Percentiles rank a stretch among this genome's conserved stretches.
These are phyloP conservation scores for Pinus taeda DNA, from an alignment of 75 land plant species.

Conservation along the genomic window DNA sequence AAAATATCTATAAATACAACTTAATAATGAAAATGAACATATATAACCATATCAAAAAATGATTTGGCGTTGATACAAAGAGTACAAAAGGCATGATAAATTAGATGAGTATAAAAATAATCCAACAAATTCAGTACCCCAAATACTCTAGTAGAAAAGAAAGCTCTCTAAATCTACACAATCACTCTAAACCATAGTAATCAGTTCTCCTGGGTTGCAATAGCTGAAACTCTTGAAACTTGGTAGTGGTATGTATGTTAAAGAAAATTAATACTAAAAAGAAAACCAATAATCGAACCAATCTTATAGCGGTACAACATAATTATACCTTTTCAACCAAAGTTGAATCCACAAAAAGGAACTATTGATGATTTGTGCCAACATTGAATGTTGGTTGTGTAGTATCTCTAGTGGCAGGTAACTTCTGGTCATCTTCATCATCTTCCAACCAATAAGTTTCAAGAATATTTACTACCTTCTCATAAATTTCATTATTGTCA, in stretches of 20 bases:
- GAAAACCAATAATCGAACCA: background rate
- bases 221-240: background rate
- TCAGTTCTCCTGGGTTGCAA: background rate
- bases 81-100: too few relatives aligned
- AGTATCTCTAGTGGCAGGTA: constrained; percentile 25
- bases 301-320: background rate
- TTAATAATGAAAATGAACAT: too few relatives aligned
- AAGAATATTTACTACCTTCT: constrained; percentile 76
- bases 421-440: constrained; percentile 52
- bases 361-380: constrained; percentile 17
- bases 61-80: too few relatives aligned
- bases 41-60: too few relatives aligned
- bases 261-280: background rate
- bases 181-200: too few relatives aligned
- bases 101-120: too few relatives aligned
- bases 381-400: constrained; percentile 35
- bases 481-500: constrained; percentile 80
- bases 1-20: too few relatives aligned
- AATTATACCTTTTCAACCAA: constrained; percentile 14
- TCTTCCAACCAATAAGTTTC: constrained; percentile 80
- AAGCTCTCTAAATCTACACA: too few relatives aligned
- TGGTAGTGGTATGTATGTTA: too few relatives aligned
- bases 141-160: too few relatives aligned
- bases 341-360: constrained; percentile 29
- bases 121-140: too few relatives aligned